Conservation (phyloP, 305 asterid genomes). For the Rubia occidens region DNA sequence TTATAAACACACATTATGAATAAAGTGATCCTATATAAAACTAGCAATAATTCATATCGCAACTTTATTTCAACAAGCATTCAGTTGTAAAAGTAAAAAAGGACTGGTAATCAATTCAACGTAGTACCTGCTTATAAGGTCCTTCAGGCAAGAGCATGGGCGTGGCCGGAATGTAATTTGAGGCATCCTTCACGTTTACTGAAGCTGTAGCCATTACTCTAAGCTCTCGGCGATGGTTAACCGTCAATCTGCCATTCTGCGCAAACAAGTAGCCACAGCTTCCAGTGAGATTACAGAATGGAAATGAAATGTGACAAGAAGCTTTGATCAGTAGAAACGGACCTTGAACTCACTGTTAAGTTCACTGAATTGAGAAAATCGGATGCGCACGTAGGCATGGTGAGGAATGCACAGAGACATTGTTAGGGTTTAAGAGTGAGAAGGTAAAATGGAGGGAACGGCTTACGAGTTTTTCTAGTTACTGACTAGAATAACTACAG, state of each 20-base stretch:
- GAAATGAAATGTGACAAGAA: background rate
- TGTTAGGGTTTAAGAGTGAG: slow-evolving; percentile 6
- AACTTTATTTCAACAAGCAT: background rate
- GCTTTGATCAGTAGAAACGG: slow-evolving; percentile 1
- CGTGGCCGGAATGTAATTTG: slow-evolving; percentile 74
- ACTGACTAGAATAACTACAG: too few relatives aligned
- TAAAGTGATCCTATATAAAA: background rate
- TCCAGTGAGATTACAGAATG: background rate
- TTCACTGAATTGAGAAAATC: slow-evolving; percentile 21
- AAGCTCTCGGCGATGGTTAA: slow-evolving; percentile 24
- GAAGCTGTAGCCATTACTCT: slow-evolving; percentile 35
- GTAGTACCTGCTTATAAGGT: slow-evolving; percentile 70
- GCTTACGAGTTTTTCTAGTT: background rate
- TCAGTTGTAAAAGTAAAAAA: background rate
- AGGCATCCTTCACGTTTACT: slow-evolving; percentile 36
- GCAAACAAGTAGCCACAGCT: slow-evolving; percentile 1
- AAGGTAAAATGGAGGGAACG: background rate
- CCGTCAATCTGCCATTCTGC: slow-evolving; percentile 29
- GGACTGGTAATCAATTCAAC: background rate
- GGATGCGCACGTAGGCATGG: slow-evolving; percentile 24
- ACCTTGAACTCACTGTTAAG: slow-evolving; percentile 39
- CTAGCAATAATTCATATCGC: background rate
- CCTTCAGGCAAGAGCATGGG: slow-evolving; percentile 84
- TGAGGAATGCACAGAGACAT: slow-evolving; percentile 42
- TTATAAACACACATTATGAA: background rate